phyloP scores from a whole-genome alignment of 2,329 filamentous ascomycete genomes.

The Ascocoryne sarcoides region DNA sequence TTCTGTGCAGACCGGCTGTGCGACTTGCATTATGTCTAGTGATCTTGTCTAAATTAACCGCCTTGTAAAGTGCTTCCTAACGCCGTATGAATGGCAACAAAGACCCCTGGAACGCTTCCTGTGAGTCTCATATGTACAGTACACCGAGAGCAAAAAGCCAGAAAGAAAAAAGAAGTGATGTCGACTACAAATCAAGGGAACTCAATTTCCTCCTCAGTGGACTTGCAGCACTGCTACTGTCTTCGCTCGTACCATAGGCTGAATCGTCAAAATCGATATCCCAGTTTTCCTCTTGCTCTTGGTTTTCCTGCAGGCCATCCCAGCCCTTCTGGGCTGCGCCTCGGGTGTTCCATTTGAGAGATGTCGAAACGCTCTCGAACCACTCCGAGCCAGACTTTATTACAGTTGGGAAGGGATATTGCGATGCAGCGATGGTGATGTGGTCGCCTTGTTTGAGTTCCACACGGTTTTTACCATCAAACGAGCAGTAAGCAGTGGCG shows the following conservation, averaged over 20 bases:
- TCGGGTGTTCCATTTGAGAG: constrained; percentile 88
- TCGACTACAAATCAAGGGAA: constrained; percentile 6
- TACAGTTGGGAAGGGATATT: constrained; percentile 96
- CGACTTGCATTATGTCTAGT: too few species aligned
- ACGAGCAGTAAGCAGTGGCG: constrained; percentile 91
- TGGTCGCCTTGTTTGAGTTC: constrained; percentile 90
- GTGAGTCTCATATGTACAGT: background rate
- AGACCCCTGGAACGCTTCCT: background rate
- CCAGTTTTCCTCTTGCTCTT: constrained; percentile 57
- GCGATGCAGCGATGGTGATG: constrained; percentile 90
- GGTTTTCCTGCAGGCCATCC: constrained; percentile 37
- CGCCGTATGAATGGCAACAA: too few species aligned
- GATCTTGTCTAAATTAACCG: too few species aligned
- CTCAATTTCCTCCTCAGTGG: constrained; percentile 31
- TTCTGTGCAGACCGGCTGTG: too few species aligned
- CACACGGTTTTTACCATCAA: constrained; percentile 92
- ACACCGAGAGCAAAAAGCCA: background rate
- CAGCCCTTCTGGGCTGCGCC: constrained; percentile 88
- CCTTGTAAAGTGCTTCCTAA: too few species aligned
- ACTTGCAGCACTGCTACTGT: constrained; percentile 58
- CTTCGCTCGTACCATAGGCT: constrained; percentile 62
- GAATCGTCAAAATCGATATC: constrained; percentile 94
- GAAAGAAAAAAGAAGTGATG: background rate
- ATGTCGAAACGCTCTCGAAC: constrained; percentile 92
- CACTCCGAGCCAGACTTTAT: constrained; percentile 84